Conservation (phyloP, 2,329 filamentous ascomycete species). For the Fusarium pseudonygamai region DNA sequence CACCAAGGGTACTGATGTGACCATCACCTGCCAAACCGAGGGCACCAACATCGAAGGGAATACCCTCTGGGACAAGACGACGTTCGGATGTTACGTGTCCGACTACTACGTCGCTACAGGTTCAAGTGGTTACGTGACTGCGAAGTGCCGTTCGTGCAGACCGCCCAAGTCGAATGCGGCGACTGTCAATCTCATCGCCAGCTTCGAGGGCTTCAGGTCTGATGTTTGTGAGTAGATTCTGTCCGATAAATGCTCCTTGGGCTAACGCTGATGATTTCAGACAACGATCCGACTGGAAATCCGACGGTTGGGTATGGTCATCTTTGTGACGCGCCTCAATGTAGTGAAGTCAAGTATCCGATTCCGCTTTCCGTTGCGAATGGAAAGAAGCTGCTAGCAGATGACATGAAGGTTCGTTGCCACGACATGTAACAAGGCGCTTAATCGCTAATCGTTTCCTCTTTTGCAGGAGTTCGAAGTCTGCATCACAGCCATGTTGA, state of each 20-base stretch:
- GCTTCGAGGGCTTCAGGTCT: slow-evolving; percentile 24
- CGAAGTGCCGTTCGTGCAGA: slow-evolving; percentile 1
- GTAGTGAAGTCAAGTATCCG: slow-evolving; percentile 56
- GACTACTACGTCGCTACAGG: slow-evolving; percentile 19
- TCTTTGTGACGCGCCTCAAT: slow-evolving; percentile 53
- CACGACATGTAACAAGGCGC: accelerated
- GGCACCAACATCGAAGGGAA: slow-evolving; percentile 6
- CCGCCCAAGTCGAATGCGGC: slow-evolving; percentile 15
- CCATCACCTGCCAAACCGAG: slow-evolving; percentile 2
- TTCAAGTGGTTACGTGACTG: not conserved
- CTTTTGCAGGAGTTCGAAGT: slow-evolving; percentile 1
- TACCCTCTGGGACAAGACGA: slow-evolving; percentile 12
- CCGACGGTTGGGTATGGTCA: slow-evolving; percentile 63
- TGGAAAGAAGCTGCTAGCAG: slow-evolving; percentile 51
- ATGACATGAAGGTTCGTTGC: slow-evolving; percentile 17
- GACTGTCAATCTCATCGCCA: slow-evolving; percentile 17
- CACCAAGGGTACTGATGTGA: slow-evolving; percentile 2
- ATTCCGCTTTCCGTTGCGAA: slow-evolving; percentile 55
- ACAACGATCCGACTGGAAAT: slow-evolving; percentile 54
- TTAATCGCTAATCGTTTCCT: not conserved
- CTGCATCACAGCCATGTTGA: slow-evolving; percentile 10
- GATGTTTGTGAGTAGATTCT: slow-evolving; percentile 10
- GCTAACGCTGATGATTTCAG: not conserved
- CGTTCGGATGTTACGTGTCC: slow-evolving; percentile 8
- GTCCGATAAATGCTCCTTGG: accelerated